These are phyloP conservation scores for Staphylotrichum longicolle DNA, from an alignment of 495 filamentous ascomycete genomes.

Conservation along the genomic window DNA sequence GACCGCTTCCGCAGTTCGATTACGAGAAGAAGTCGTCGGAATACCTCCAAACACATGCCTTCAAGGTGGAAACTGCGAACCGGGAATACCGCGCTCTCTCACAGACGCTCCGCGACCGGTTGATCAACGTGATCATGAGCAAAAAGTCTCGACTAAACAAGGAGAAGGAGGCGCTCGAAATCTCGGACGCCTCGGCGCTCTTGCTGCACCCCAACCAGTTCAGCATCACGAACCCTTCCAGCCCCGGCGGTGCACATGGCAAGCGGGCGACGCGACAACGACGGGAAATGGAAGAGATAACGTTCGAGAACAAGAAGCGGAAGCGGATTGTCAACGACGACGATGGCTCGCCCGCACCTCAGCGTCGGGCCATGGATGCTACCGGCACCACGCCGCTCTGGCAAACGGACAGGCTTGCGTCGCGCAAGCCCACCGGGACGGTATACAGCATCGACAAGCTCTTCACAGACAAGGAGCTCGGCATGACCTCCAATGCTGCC, in stretches of 20 bases:
- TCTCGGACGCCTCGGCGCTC: conserved; percentile 81
- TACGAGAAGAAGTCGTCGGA: conserved; percentile 55
- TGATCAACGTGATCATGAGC: conserved; percentile 70
- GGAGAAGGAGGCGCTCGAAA: conserved; percentile 86
- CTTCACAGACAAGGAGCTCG: conserved; percentile 91
- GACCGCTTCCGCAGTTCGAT: conserved; percentile 41
- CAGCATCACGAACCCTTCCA: conserved; percentile 73
- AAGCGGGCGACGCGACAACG: conserved; percentile 81
- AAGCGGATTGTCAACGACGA: conserved; percentile 75
- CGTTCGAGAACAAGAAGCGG: conserved; percentile 68
- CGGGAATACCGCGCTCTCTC: conserved; percentile 79
- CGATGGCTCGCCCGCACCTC: conserved; percentile 65
- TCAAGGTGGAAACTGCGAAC: conserved; percentile 69
- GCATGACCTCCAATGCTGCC: conserved; percentile 68
- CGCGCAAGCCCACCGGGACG: conserved; percentile 48
- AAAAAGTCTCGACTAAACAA: conserved; percentile 74
- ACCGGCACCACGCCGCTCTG: conserved; percentile 57
- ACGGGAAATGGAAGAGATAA: conserved; percentile 74
- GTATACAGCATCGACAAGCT: conserved; percentile 81
- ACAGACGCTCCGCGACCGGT: conserved; percentile 75
- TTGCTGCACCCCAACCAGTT: conserved; percentile 92
- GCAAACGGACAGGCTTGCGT: conserved; percentile 46
- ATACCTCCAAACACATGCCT: conserved; percentile 53
- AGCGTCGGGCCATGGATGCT: conserved; percentile 44
- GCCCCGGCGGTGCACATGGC: conserved; percentile 75